Conservation (phyloP, 306 rosid species). For the Quercus robur region DNA sequence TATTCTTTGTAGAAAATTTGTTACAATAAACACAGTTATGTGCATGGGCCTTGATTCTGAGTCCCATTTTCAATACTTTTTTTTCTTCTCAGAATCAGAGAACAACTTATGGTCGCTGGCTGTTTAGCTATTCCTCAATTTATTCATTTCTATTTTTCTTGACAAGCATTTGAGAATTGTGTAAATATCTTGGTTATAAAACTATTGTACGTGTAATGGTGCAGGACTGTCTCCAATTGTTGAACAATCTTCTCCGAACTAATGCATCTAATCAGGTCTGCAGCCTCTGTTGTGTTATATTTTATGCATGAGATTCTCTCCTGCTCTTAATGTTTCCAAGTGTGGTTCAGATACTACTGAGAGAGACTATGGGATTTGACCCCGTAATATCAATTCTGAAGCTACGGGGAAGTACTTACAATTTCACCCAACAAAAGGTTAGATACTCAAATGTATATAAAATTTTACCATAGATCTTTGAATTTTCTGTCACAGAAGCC, state of each 20-base stretch:
- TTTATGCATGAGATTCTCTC: slow-evolving; percentile 13
- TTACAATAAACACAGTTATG: background rate
- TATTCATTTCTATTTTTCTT: background rate
- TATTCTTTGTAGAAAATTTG: background rate
- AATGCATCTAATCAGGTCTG: slow-evolving; percentile 85
- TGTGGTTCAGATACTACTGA: slow-evolving; percentile 63
- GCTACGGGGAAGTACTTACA: slow-evolving; percentile 67
- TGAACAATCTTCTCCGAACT: slow-evolving; percentile 78
- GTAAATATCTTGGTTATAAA: slow-evolving; percentile 20
- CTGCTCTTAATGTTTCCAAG: slow-evolving; percentile 12
- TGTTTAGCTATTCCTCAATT: background rate
- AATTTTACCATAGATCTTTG: background rate
- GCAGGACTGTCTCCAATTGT: slow-evolving; percentile 89
- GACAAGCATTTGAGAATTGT: slow-evolving; percentile 7
- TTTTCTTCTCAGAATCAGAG: background rate
- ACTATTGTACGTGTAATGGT: slow-evolving; percentile 27
- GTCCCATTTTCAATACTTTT: background rate
- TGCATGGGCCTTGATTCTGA: background rate
- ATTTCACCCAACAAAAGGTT: slow-evolving; percentile 94
- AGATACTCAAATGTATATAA: slow-evolving; percentile 40
- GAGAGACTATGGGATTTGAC: slow-evolving; percentile 91
- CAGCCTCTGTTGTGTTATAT: slow-evolving; percentile 16
- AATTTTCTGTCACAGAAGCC: slow-evolving; percentile 24
- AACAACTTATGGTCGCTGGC: background rate
- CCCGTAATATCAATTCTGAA: slow-evolving; percentile 71